Base-by-base conservation (phyloP, 352 stramenopile genomes). In the Phytophthora palmivora region DNA sequence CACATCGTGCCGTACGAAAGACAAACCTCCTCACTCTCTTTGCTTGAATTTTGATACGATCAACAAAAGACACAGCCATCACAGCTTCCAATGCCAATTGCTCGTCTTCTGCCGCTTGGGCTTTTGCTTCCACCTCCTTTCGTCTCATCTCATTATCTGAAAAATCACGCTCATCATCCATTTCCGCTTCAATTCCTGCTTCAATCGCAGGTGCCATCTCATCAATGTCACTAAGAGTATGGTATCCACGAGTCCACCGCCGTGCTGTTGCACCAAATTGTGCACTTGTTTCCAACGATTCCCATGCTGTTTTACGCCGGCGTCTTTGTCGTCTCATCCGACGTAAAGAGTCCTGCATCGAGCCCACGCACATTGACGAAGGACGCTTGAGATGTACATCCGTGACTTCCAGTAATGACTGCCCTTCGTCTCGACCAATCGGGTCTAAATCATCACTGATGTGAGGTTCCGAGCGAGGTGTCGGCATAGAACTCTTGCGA, bases 181-280 rank as follows among this genome's bases (percentile, higher is more conserved):
- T 21, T 37, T 70, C 61, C 12, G 28, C 18, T 42, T 66, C 39
- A 8, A 41, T 7, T 61, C 45, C 70, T 2, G 19, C 18, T 45
- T 72, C 63, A 28, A 58, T 28, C 21, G 45, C 38, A 44, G 67
- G 66, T 3, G 61, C 39, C 8, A 86, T 76, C 41, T 93, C 84
- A 7, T 76, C 72, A 30, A 91, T 90, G 6, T 69, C 75, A 11
- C 79, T 88, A 10, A 91, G 65, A 26, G 82, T 42, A 22, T 85
- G 78, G 47, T 89, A 94, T 5, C 72, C 75, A 6, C 83, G 79
- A 2, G 83, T 92, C 85, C 85, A 94, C 7, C 83, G 77, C 26
- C 70, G 72, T 22, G 82, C 82, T 3, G 75, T 82, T 6, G 71
- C 58, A 1, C 79, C 81, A 50, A 84, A 86, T n/a, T 88, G 70